These are phyloP conservation scores for Prunella vulgaris DNA, from an alignment of 257 asterid species.

Conservation along the genomic window DNA sequence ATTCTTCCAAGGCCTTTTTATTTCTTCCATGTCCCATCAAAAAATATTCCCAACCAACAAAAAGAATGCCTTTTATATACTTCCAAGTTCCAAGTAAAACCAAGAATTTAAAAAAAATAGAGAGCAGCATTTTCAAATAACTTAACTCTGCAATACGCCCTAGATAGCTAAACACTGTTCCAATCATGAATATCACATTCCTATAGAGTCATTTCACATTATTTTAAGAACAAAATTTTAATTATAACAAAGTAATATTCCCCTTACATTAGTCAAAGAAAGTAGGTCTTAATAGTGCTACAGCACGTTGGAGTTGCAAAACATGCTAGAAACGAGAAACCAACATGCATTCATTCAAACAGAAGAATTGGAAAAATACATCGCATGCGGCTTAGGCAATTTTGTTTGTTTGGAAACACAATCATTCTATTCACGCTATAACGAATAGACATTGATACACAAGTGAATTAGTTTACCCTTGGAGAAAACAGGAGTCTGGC, in stretches of 20 bases:
- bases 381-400: slow-evolving; percentile 6
- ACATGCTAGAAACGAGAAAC: background rate
- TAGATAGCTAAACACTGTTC: background rate
- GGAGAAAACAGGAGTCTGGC: slow-evolving; percentile 41
- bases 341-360: background rate
- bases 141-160: background rate
- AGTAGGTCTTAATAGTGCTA: background rate
- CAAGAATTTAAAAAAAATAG: background rate
- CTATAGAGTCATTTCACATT: background rate
- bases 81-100: background rate
- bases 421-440: background rate
- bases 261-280: too few species aligned
- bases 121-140: background rate
- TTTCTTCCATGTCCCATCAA: background rate
- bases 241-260: background rate
- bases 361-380: background rate
- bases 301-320: background rate
- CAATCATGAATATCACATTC: background rate
- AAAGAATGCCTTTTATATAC: too few species aligned
- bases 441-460: background rate
- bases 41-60: background rate
- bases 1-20: background rate
- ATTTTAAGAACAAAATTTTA: background rate
- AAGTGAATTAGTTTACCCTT: slow-evolving; percentile 30
- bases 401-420: background rate